These are phyloP conservation scores for Zarea fungicola DNA, from an alignment of 2,329 filamentous ascomycete genomes.

Conservation along the genomic window DNA sequence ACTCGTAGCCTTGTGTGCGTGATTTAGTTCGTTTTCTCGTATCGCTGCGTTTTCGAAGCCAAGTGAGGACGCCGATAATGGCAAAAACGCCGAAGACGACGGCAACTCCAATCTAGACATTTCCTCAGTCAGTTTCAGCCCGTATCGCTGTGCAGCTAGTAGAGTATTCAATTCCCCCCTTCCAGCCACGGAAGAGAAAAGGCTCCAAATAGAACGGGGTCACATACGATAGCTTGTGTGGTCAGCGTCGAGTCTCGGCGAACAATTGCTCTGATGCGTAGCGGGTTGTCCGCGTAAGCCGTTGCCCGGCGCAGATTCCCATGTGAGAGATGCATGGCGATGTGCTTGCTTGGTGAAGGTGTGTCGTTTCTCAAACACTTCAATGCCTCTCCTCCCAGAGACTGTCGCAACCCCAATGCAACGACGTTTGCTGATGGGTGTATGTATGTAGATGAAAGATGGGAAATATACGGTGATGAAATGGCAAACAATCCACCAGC, in stretches of 20 bases:
- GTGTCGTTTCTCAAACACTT: background rate
- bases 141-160: background rate
- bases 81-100: background rate
- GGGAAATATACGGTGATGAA: background rate
- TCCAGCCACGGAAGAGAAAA: background rate
- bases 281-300: slow-evolving; percentile 5
- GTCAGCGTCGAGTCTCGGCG: background rate
- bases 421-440: background rate
- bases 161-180: background rate
- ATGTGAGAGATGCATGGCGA: background rate
- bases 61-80: background rate
- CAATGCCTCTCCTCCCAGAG: background rate
- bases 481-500: background rate
- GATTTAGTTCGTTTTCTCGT: background rate
- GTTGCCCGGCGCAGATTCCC: background rate
- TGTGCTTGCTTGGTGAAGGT: background rate
- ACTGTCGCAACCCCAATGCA: background rate
- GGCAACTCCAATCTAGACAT: background rate
- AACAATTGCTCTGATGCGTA: background rate
- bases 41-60: background rate
- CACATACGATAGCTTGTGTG: background rate
- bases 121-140: background rate
- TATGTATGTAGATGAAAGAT: background rate
- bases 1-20: slow-evolving; percentile 9
- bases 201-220: background rate